Conservation (phyloP, 2,329 filamentous ascomycete species). For the Penicillium decumbens region DNA sequence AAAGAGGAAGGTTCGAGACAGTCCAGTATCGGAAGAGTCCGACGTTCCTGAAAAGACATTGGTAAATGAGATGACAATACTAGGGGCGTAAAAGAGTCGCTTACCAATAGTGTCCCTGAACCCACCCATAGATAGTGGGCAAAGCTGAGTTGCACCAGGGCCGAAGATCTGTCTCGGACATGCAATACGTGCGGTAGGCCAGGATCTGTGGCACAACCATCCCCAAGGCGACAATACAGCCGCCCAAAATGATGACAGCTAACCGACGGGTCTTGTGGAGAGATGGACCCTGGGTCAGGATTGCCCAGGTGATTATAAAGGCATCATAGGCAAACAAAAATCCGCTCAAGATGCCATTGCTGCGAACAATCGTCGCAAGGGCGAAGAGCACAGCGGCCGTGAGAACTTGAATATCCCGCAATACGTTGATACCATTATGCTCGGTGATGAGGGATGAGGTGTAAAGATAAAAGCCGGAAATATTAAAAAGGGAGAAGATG, state of each 20-base stretch:
- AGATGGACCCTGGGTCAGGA: constrained; percentile 38
- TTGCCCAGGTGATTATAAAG: constrained; percentile 39
- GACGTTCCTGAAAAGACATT: constrained; percentile 61
- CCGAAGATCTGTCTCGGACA: constrained; percentile 39
- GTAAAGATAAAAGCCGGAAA: constrained; percentile 68
- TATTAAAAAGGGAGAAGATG: constrained; percentile 70
- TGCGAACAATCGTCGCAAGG: constrained; percentile 67
- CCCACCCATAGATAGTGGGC: constrained; percentile 87
- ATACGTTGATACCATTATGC: constrained; percentile 22
- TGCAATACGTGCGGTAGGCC: constrained; percentile 70
- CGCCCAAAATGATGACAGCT: constrained; percentile 59
- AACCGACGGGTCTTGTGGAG: constrained; percentile 50
- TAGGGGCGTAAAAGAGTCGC: constrained; percentile 24
- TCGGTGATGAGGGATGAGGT: constrained; percentile 43
- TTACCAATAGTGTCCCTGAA: constrained; percentile 87
- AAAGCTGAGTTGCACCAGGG: constrained; percentile 71
- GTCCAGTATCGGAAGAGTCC: constrained; percentile 92
- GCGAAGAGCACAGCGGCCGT: constrained; percentile 66
- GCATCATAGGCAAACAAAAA: constrained; percentile 66
- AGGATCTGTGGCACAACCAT: constrained; percentile 67
- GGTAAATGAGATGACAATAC: neutral
- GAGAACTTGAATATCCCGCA: constrained; percentile 51
- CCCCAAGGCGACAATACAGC: constrained; percentile 62
- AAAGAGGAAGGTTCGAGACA: constrained; percentile 76
- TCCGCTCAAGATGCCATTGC: constrained; percentile 82